Percentiles rank a stretch among this genome's conserved stretches.
These are phyloP conservation scores for Ceratobasidium sp. DNA, from an alignment of 1,284 basidiomycete genomes.

Conservation along the genomic window DNA sequence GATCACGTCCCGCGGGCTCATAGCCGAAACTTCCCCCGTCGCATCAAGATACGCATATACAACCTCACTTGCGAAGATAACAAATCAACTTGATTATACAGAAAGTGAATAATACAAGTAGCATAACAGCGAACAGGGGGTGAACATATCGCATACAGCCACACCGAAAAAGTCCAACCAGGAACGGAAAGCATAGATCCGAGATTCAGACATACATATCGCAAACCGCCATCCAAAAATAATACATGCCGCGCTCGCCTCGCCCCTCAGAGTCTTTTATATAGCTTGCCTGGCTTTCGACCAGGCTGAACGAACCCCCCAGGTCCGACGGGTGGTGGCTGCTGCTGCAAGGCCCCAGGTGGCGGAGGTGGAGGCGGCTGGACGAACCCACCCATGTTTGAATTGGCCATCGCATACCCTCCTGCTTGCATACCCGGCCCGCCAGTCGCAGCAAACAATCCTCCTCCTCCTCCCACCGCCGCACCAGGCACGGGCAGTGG, in stretches of 20 bases:
- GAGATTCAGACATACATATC: not conserved
- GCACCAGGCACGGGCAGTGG: not conserved
- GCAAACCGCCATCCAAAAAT: not conserved
- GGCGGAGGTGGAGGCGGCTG: constrained; percentile 16
- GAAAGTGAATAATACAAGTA: too few species aligned
- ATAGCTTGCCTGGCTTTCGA: constrained; percentile 14
- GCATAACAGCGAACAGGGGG: not conserved
- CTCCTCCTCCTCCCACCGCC: too few species aligned
- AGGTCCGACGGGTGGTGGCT: not conserved
- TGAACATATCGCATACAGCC: constrained; percentile 1
- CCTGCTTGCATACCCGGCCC: constrained; percentile 4
- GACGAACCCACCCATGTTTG: not conserved
- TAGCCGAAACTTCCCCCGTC: too few species aligned
- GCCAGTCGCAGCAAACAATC: not conserved
- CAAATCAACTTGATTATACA: too few species aligned
- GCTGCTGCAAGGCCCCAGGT: not conserved
- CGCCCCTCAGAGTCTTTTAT: constrained; percentile 31
- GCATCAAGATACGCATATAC: too few species aligned
- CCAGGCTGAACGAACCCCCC: not conserved
- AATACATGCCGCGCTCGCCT: not conserved
- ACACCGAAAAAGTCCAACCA: not conserved
- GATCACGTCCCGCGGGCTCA: too few species aligned
- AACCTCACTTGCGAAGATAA: too few species aligned
- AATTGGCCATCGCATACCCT: not conserved
- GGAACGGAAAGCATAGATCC: constrained; percentile 1